Evolutionary conservation across 2,329 filamentous ascomycete genomes (phyloP).

Genomic region (Dichotomopilus funicola): DNA sequence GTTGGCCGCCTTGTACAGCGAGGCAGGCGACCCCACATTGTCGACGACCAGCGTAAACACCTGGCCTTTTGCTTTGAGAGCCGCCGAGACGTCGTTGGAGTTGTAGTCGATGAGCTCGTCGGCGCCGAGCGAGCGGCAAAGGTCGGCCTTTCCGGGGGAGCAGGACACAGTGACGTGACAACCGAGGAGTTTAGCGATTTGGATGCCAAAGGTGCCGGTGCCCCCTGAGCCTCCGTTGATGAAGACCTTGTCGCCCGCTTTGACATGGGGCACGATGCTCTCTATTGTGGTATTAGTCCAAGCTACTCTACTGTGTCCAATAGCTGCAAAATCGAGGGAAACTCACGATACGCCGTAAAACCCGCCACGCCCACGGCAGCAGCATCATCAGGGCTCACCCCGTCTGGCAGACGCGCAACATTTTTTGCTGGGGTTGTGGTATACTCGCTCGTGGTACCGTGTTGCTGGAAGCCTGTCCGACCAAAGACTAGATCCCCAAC

Average conservation of each 20-base stretch:
- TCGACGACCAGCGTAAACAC: slow-evolving; percentile 51
- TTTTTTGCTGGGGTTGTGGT: slow-evolving; percentile 23
- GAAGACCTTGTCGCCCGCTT: slow-evolving; percentile 49
- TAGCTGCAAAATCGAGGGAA: neutral
- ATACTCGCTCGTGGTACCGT: slow-evolving; percentile 37
- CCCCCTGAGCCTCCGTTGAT: slow-evolving; percentile 61
- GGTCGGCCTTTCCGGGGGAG: slow-evolving; percentile 48
- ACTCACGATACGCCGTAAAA: slow-evolving; percentile 37
- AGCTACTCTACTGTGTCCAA: neutral
- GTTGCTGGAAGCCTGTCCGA: slow-evolving; percentile 20
- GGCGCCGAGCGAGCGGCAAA: slow-evolving; percentile 54
- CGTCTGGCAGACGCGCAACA: slow-evolving; percentile 36
- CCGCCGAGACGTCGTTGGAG: slow-evolving; percentile 38
- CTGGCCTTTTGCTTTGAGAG: slow-evolving; percentile 40
- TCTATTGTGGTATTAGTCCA: slow-evolving; percentile 21
- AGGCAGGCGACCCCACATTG: slow-evolving; percentile 44
- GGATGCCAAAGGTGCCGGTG: slow-evolving; percentile 53
- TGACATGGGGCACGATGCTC: slow-evolving; percentile 39
- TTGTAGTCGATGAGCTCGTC: slow-evolving; percentile 59
- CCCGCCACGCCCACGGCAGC: slow-evolving; percentile 40
- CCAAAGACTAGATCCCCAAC: slow-evolving; percentile 43
- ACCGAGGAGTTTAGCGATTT: slow-evolving; percentile 55
- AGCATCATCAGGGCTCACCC: slow-evolving; percentile 36
- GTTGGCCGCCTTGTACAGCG: slow-evolving; percentile 48
- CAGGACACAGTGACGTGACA: slow-evolving; percentile 54